Evolutionary conservation across 108 stramenopile genomes (phyloP).

Genomic region (Skeletonema grethae): DNA sequence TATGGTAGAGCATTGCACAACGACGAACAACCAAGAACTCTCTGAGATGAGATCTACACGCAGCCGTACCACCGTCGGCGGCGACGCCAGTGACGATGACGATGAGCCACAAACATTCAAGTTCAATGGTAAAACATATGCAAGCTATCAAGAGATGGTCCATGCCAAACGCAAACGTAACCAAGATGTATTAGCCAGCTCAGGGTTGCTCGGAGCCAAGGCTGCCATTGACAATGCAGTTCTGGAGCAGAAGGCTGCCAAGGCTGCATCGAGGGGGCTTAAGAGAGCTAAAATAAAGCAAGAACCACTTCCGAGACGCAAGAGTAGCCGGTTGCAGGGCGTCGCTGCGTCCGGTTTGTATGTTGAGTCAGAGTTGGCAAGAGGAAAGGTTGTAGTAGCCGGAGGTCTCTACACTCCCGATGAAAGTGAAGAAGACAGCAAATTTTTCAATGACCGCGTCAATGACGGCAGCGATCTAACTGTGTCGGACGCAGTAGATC

Average conservation of each 20-base stretch:
- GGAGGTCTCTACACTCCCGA: conserved; percentile 2
- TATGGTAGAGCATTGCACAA: no score
- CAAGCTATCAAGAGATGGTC: conserved; percentile 79
- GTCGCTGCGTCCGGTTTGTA: conserved; percentile 40
- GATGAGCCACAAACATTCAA: conserved; percentile 25
- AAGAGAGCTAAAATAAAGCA: conserved; percentile 20
- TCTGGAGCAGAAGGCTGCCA: conserved; percentile 10
- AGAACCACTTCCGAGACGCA: conserved; percentile 31
- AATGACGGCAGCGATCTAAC: conserved; percentile 76
- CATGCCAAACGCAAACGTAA: conserved; percentile 81
- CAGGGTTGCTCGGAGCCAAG: conserved; percentile 65
- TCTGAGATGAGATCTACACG: not conserved
- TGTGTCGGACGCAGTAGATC: conserved; percentile 54
- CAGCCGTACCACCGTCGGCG: not conserved
- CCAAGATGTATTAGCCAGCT: conserved; percentile 42
- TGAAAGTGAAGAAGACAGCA: conserved; percentile 6
- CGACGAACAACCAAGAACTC: no score
- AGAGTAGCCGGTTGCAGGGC: conserved; percentile 58
- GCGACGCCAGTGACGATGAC: conserved; percentile 31
- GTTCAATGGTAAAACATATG: conserved; percentile 59
- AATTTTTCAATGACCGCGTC: conserved; percentile 58
- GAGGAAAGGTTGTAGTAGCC: conserved; percentile 25
- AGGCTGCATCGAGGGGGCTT: conserved; percentile 20
- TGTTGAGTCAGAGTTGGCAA: conserved; percentile 51
- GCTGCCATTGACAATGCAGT: conserved; percentile 32